Percentiles rank a stretch among this genome's conserved stretches.
These are phyloP conservation scores for Malassezia equina DNA, from an alignment of 1,284 basidiomycete genomes.

Conservation along the genomic window DNA sequence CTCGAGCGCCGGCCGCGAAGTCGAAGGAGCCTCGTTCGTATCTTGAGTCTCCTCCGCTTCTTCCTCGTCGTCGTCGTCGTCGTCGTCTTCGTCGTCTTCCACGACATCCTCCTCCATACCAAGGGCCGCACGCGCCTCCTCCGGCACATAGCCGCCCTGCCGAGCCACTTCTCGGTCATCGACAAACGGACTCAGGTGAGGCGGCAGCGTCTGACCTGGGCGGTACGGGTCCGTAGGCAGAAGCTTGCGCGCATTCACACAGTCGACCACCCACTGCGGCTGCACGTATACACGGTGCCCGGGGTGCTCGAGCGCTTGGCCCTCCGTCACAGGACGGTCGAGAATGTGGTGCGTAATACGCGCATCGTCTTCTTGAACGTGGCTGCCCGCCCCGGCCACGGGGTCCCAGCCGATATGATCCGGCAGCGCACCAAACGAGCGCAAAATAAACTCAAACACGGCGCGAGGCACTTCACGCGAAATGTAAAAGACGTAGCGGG, in stretches of 20 bases:
- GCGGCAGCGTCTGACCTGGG: slow-evolving; percentile 78
- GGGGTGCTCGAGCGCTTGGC: slow-evolving; percentile 28
- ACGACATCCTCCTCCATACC: slow-evolving; percentile 49
- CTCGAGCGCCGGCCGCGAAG: slow-evolving; percentile 23
- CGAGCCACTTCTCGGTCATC: slow-evolving; percentile 57
- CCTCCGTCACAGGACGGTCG: slow-evolving; percentile 62
- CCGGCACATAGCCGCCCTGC: slow-evolving; percentile 50
- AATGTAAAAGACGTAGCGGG: slow-evolving; percentile 82
- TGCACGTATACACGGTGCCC: slow-evolving; percentile 75
- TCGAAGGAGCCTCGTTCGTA: slow-evolving; percentile 46
- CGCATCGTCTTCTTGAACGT: slow-evolving; percentile 56
- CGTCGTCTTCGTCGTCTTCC: slow-evolving; percentile 48
- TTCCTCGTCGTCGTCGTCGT: slow-evolving; percentile 29
- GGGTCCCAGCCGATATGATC: slow-evolving; percentile 70
- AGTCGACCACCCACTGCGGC: slow-evolving; percentile 97
- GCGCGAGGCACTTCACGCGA: slow-evolving; percentile 85
- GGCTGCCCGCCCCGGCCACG: slow-evolving; percentile 72
- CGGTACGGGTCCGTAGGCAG: slow-evolving; percentile 75
- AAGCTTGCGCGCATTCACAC: slow-evolving; percentile 75
- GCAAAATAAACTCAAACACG: slow-evolving; percentile 88
- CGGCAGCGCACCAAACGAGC: slow-evolving; percentile 65
- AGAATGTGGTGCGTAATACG: slow-evolving; percentile 92
- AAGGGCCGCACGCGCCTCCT: slow-evolving; percentile 51
- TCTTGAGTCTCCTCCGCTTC: slow-evolving; percentile 44
- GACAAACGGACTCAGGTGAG: slow-evolving; percentile 91